Evolutionary conservation across 2,329 filamentous ascomycete species (phyloP), one percentile per base, ranked within the genome.

Genomic region (Epichloe bromicola): DNA sequence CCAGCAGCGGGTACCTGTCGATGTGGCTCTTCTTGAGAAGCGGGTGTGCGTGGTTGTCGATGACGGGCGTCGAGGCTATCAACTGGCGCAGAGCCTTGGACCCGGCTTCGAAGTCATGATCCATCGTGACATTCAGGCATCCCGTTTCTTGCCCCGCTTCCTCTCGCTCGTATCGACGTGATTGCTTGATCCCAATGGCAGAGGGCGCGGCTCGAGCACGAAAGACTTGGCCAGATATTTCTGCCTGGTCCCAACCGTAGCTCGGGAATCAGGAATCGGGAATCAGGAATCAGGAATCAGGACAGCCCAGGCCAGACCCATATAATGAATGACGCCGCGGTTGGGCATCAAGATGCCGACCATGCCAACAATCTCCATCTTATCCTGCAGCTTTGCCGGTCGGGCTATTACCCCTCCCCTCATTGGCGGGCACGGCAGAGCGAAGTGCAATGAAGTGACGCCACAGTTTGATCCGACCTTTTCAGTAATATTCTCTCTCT

Each of bases 11-110:
- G 50, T 78, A 69, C 20, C 71, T 71, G 52, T 67, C 64, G 30
- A 76, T 63, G 11, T 72, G 65, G 19, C 71, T 66, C 6, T 70
- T 68, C 38, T 75, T 75, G 10, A 88, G 74, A 1, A 88, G 71
- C 30, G 84, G 83, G 56, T 87, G 84, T 3, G 81, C 82, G 61
- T 88, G 84, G 58, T 86, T 80, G 66, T 88, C 85, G 63, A 88
- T 81, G 58, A 87, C 79, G 3, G 84, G 83, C 20, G 74, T 79
- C 19, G 61, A 69, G 30, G 70, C 64, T 51, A 82, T 77, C 49
- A 69, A 71, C 10, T 49, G 58, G 20, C 56, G 55, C 23, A 66
- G 58, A 3, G 61, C 59, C 51, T 63, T 57, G 17, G 52, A 50
- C 43, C 20, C 49, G 14, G 33, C 41, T n/a, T 14, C 34, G 37